These are phyloP conservation scores for Eucalyptus erythrocorys DNA, from an alignment of 345 rosid genomes.

Conservation along the genomic window DNA sequence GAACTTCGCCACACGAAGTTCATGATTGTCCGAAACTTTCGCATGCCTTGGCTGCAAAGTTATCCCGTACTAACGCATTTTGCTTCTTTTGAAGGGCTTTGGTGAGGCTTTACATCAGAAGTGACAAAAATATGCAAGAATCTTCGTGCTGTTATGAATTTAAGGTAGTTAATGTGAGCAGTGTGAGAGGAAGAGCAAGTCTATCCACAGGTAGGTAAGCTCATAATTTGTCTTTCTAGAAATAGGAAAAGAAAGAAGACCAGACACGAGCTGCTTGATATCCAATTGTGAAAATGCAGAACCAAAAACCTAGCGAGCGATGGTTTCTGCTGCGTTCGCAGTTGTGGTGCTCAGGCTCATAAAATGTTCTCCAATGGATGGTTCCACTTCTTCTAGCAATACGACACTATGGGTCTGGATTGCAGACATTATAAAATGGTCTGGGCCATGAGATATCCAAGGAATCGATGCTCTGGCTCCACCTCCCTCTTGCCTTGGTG, in stretches of 20 bases:
- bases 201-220: background rate
- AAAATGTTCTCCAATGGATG: slow-evolving; percentile 28
- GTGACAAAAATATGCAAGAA: background rate
- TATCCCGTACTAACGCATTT: background rate
- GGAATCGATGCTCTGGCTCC: slow-evolving; percentile 71
- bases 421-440: slow-evolving; percentile 62
- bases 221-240: background rate
- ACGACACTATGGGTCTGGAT: slow-evolving; percentile 61
- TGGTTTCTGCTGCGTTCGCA: slow-evolving; percentile 55
- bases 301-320: slow-evolving; percentile 27
- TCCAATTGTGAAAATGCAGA: background rate
- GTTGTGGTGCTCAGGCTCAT: slow-evolving; percentile 45
- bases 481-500: slow-evolving; percentile 77
- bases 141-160: background rate
- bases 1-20: background rate
- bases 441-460: slow-evolving; percentile 81
- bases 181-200: background rate
- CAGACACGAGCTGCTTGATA: background rate
- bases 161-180: background rate
- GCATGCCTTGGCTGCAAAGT: background rate
- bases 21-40: background rate
- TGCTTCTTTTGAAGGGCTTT: background rate
- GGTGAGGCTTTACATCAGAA: background rate
- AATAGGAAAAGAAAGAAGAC: background rate
- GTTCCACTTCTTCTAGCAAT: slow-evolving; percentile 89